These are phyloP conservation scores for Colletotrichum magnum DNA, from an alignment of 2,329 filamentous ascomycete species.

Conservation along the genomic window DNA sequence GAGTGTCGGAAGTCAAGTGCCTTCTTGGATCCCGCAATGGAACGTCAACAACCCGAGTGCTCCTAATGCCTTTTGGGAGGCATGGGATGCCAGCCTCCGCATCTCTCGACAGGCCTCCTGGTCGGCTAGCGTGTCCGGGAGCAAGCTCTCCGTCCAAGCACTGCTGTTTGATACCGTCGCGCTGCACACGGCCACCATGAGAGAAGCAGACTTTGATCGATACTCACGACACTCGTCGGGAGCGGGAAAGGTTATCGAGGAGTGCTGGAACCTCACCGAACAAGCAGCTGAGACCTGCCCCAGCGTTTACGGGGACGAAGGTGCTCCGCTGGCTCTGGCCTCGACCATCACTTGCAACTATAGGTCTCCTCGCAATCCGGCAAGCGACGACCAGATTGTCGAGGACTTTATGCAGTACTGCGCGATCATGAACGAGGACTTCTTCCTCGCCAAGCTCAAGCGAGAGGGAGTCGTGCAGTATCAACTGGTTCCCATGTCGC, in stretches of 20 bases:
- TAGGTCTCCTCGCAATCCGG: neutral
- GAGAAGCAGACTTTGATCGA: neutral
- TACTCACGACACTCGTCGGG: neutral
- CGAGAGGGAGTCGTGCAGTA: neutral
- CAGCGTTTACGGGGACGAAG: neutral
- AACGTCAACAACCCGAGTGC: neutral
- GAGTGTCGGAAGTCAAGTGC: neutral
- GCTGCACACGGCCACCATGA: neutral
- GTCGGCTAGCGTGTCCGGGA: neutral
- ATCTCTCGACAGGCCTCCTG: neutral
- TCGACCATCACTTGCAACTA: neutral
- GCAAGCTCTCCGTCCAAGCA: neutral
- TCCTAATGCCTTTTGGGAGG: constrained; percentile 10
- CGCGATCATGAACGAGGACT: neutral
- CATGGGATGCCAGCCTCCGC: constrained; percentile 12
- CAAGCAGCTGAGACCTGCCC: neutral
- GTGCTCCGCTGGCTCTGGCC: neutral
- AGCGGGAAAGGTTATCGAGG: neutral
- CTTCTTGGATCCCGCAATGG: constrained; percentile 11
- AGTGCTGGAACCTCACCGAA: constrained; percentile 6
- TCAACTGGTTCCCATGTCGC: neutral
- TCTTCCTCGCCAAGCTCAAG: neutral
- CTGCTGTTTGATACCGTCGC: neutral
- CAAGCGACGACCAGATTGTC: neutral
- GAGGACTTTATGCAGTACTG: constrained; percentile 3